phyloP scores from a whole-genome alignment of 1,139 yeast species.

The Scheffersomyces titani region DNA sequence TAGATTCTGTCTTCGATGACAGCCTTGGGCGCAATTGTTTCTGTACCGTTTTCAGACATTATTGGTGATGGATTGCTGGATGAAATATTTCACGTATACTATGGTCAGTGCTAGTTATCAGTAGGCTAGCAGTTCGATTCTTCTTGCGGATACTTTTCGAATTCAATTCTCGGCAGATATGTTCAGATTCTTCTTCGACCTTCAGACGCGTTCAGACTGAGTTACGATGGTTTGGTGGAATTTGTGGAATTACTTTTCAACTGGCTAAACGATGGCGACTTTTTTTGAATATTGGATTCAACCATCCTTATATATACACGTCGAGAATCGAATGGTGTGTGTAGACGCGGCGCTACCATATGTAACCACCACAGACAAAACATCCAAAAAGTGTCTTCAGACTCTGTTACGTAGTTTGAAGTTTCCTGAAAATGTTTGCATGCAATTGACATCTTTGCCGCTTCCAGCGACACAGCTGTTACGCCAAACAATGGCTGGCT shows the following conservation, averaged over 20 bases:
- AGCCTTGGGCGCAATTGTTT: constrained; percentile 18
- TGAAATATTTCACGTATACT: not conserved
- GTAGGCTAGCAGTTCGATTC: not conserved
- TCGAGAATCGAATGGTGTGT: not conserved
- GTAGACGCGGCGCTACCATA: not conserved
- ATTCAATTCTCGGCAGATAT: not conserved
- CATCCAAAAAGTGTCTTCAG: not conserved
- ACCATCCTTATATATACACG: not conserved
- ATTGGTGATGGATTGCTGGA: not conserved
- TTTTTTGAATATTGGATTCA: not conserved
- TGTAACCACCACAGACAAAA: not conserved
- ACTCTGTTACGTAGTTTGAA: not conserved
- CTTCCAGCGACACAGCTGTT: not conserved
- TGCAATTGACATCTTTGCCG: not conserved
- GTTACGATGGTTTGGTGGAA: not conserved
- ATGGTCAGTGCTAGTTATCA: not conserved
- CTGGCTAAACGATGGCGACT: not conserved
- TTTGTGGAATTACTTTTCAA: not conserved
- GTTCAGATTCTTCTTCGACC: not conserved
- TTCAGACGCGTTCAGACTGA: not conserved
- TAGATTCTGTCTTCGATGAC: constrained; percentile 44
- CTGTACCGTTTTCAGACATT: not conserved
- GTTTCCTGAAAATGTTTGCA: too few relatives aligned
- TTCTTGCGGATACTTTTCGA: not conserved
- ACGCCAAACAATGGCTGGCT: not conserved